Base-by-base conservation (phyloP, 805 yeast genomes). In the Saturnispora sekii region DNA sequence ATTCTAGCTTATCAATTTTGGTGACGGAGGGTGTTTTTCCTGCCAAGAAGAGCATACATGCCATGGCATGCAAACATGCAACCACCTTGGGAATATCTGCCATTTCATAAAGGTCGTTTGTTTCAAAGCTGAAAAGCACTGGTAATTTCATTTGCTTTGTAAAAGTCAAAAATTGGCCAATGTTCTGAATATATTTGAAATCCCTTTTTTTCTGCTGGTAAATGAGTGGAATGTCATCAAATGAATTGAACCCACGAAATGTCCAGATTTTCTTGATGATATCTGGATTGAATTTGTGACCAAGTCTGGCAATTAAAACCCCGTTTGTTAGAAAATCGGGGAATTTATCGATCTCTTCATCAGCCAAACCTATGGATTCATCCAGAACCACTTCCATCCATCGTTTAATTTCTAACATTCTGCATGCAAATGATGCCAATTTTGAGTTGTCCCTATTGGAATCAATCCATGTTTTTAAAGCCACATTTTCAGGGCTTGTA, bases 1-100 rank as follows among this genome's bases (percentile, higher is more conserved):
- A 41, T 16, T 42, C 41, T 32, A 49, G 45, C 3, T 84, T 88
- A 9, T 79, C 80, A 31, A 85, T 62, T 50, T 77, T 74, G 31
- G 70, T 72, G 57, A 90, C 73, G 4, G 68, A 64, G 1, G 89
- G 85, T 5, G 81, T 79, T 15, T 65, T 64, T 21, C 74, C 72
- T 26, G 76, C 68, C 52, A 72, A 69, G 48, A 81, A 72, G 45
- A 93, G 69, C 59, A 86, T 76, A 53, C 76, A 85, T 41, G 88
- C 79, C 51, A 90, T 65, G 2, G 96, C 96, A 65, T 90, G 96
- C 32, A 93, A 64, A 53, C 97, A 89, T 63, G 87, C 88, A 59
- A 93, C 83, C 21, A 93, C 97, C 58, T 86, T 89, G 12, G 97
- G 97, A 16, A 89, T 75, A 58, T 90, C 84, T 56, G 87, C 89